phyloP scores from a whole-genome alignment of 225 moss, liverwort and hornwort species.

The Sphagnum tenellum region DNA sequence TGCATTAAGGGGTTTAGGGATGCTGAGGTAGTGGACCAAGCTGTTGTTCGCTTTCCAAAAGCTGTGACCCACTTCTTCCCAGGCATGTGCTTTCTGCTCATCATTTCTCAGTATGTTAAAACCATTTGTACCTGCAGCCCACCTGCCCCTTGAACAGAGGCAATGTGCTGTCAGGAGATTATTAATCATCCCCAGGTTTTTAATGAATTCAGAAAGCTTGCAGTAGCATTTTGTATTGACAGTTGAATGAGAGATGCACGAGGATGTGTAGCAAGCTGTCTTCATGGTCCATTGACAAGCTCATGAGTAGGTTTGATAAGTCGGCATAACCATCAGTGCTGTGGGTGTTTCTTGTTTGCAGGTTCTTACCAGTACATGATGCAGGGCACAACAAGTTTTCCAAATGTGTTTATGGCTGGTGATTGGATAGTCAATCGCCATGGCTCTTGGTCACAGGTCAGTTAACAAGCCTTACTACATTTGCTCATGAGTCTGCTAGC shows the following conservation, averaged over 20 bases:
- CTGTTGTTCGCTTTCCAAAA: conserved; percentile 71
- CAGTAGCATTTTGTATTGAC: no score
- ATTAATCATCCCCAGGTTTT: no score
- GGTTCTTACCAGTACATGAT: conserved; percentile 91
- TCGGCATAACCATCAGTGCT: background rate
- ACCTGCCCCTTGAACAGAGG: no score
- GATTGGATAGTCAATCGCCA: conserved; percentile 94
- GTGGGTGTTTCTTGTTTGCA: conserved; percentile 9
- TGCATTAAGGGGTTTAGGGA: conserved; percentile 75
- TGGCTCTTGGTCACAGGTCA: conserved; percentile 98
- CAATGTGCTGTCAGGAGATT: no score
- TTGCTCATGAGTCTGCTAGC: no score
- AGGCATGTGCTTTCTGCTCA: conserved; percentile 22
- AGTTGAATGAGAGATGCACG: no score
- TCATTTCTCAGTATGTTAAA: no score
- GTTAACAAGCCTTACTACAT: no score
- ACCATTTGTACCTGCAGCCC: no score
- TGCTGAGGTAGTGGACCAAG: conserved; percentile 69
- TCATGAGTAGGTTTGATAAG: background rate
- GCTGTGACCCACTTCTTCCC: conserved; percentile 97
- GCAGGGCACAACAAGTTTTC: conserved; percentile 77
- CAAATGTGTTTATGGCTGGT: conserved; percentile 93
- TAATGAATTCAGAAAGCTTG: no score
- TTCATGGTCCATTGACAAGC: no score
- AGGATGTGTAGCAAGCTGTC: no score